A percentile compares a stretch with the other conserved stretches of the same genome.
Evolutionary conservation across 768 basidiomycete genomes (phyloP).

Genomic region (Albatrellus ellisii): DNA sequence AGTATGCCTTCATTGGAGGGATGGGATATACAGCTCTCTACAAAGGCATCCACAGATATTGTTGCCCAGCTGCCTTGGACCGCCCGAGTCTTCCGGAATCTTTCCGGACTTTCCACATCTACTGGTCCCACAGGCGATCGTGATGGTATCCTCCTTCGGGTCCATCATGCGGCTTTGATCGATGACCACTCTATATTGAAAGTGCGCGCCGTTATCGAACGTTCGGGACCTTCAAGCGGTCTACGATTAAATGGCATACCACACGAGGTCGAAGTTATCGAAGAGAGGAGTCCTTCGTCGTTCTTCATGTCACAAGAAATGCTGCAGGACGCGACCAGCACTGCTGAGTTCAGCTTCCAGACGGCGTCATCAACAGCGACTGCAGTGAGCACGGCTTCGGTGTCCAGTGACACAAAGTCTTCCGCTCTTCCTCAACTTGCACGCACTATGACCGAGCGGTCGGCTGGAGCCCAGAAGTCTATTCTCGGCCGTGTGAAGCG

Average conservation of each 20-base stretch:
- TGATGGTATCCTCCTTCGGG: constrained; percentile 40
- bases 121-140: constrained; percentile 28
- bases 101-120: constrained; percentile 17
- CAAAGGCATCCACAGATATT: constrained; percentile 59
- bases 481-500: constrained; percentile 79
- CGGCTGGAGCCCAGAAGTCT: constrained; percentile 59
- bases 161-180: constrained; percentile 59
- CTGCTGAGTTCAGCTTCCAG: constrained; percentile 53
- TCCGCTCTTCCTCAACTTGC: constrained; percentile 22
- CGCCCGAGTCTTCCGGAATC: constrained; percentile 39
- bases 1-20: constrained; percentile 63
- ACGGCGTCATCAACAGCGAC: constrained; percentile 46
- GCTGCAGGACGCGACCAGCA: constrained; percentile 61
- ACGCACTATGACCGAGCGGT: constrained; percentile 30
- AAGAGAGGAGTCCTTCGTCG: constrained; percentile 55
- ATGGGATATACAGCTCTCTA: constrained; percentile 78
- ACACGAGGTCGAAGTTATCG: constrained; percentile 47
- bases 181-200: constrained; percentile 72
- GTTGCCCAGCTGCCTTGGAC: constrained; percentile 69
- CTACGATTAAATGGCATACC: constrained; percentile 81
- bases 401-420: constrained; percentile 16
- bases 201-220: constrained; percentile 68
- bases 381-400: constrained; percentile 13
- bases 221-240: constrained; percentile 55
- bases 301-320: constrained; percentile 47